A percentile compares a stretch with the other conserved stretches of the same genome.
Conservation (phyloP, 768 basidiomycete genomes). For the Lactarius evosmus region DNA sequence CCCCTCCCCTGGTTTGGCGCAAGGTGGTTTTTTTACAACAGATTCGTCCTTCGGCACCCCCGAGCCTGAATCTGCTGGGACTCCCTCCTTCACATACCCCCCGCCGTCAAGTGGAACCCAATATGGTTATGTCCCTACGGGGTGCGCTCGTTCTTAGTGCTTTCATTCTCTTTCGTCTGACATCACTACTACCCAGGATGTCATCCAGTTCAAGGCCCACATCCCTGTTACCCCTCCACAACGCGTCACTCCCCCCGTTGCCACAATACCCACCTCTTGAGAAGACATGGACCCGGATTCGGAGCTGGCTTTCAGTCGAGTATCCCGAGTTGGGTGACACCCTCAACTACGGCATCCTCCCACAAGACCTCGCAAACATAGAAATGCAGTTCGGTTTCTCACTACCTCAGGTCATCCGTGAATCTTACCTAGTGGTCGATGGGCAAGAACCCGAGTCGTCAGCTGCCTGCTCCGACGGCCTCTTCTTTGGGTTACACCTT, state of each 20-base stretch:
- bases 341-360: slow-evolving; percentile 86
- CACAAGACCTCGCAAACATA: slow-evolving; percentile 72
- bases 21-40: slow-evolving; percentile 59
- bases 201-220: slow-evolving; percentile 46
- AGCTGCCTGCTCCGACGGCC: slow-evolving; percentile 82
- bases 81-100: slow-evolving; percentile 71
- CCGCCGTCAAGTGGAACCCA: slow-evolving; percentile 52
- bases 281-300: slow-evolving; percentile 81
- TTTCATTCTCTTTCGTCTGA: slow-evolving; percentile 13
- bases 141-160: slow-evolving; percentile 38
- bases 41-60: slow-evolving; percentile 47
- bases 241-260: slow-evolving; percentile 43
- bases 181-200: slow-evolving; percentile 32
- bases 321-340: slow-evolving; percentile 96
- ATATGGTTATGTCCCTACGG: slow-evolving; percentile 60
- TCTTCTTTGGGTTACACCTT: slow-evolving; percentile 94
- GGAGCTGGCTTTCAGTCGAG: slow-evolving; percentile 74
- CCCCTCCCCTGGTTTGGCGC: slow-evolving; percentile 60
- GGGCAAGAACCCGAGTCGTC: slow-evolving; percentile 92
- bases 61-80: slow-evolving; percentile 45
- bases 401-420: slow-evolving; percentile 83
- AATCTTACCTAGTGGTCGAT: slow-evolving; percentile 83
- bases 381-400: slow-evolving; percentile 82
- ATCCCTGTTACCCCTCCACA: slow-evolving; percentile 67
- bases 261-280: slow-evolving; percentile 71